Evolutionary conservation across 805 yeast species (phyloP), one percentile per base, ranked within the genome.

Genomic region (Ascoidea rubescens): DNA sequence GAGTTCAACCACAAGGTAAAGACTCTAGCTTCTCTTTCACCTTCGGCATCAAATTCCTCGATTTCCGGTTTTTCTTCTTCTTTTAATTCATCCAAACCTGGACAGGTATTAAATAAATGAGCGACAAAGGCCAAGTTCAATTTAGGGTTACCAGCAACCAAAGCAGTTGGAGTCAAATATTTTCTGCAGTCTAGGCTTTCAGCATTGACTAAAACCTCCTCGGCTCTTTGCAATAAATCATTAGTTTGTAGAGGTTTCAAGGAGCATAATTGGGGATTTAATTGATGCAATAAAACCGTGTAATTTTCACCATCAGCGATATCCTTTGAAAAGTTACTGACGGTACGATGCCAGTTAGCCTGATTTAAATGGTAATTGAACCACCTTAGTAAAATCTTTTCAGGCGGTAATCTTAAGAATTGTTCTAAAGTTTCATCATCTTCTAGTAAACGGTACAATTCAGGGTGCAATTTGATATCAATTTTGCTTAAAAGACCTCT

Each of bases 31-130:
- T 93, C 99, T 71, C 99, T 86, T 71, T 93, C 99, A 57, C 99
- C 99, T 71, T 93, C 99, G 31, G 99, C 99, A 66, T 93, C 99
- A 63, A 93, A 93, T 59, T 88, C 98, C 71, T 93, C 99, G 60
- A 93, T 87, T 65, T 90, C 98, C 32, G 93, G 87, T 60, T 82
- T 84, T 67, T 91, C 97, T 54, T 72, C 74, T 69, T 90, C 98
- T 63, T 87, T 95, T 57, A 91, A 78, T 54, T 98, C 98, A 55
- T 90, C 98, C 58, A 93, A 77, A 50, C 99, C 98, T 49, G 99
- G 99, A 64, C 87, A 82, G 5, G 96, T 91, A 72, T 93, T 93
- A 76, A 93, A 93, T 65, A 93, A 73, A 66, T 93, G 95, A 47
- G 99, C 99, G 54, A 93, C 97, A 67, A 93, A 93, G 1, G 98